phyloP scores from a whole-genome alignment of 2,329 filamentous ascomycete genomes.

The Biscogniauxia mediterranea region DNA sequence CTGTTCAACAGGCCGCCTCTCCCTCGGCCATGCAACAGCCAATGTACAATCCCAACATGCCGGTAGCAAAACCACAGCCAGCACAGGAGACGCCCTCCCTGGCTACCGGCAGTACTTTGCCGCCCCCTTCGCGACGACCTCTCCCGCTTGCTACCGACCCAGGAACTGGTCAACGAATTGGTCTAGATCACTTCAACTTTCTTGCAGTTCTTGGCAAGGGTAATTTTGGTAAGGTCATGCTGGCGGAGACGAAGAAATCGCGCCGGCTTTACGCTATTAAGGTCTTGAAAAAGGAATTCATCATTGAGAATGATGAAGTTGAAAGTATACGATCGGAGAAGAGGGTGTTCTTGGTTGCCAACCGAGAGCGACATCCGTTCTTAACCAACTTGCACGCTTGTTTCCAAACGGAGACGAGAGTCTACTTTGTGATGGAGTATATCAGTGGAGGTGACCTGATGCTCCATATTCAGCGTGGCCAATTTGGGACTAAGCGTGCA shows the following conservation, averaged over 20 bases:
- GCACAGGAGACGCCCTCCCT: conserved; percentile 39
- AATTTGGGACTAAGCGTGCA: conserved; percentile 92
- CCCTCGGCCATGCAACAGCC: conserved; percentile 30
- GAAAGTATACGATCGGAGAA: conserved; percentile 98
- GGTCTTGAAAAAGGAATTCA: conserved; percentile 99
- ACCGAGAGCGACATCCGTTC: conserved; percentile 96
- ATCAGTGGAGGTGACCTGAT: conserved; percentile 98
- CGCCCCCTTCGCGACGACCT: conserved; percentile 51
- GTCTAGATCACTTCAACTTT: conserved; percentile 98
- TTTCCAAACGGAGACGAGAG: conserved; percentile 97
- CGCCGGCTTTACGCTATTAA: conserved; percentile 97
- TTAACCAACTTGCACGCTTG: conserved; percentile 92
- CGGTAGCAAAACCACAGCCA: conserved; percentile 39
- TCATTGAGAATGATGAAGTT: conserved; percentile 98
- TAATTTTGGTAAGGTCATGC: conserved; percentile 99
- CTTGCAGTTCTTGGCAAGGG: conserved; percentile 96
- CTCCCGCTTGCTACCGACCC: conserved; percentile 69
- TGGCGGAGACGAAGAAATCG: conserved; percentile 91
- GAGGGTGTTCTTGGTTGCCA: conserved; percentile 93
- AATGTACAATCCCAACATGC: conserved; percentile 32
- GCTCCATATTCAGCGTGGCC: conserved; percentile 96
- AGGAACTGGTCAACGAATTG: conserved; percentile 80
- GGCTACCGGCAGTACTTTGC: conserved; percentile 31
- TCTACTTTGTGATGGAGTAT: conserved; percentile 99
- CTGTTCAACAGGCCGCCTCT: conserved; percentile 35